phyloP scores from a whole-genome alignment of 2,329 filamentous ascomycete species.

The Rutstroemia sp. region DNA sequence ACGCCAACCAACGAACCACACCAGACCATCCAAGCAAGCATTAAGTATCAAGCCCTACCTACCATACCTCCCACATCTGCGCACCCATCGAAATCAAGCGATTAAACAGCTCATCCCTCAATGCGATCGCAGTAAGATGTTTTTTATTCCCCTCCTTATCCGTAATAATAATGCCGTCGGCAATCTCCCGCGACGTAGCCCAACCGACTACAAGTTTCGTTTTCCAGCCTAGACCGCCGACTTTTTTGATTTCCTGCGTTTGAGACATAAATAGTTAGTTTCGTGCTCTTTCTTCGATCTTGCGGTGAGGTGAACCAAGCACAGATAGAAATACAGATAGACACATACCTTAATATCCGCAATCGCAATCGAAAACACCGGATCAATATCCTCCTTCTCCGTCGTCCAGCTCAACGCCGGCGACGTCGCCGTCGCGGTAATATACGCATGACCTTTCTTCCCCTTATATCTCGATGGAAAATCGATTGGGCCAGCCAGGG shows the following conservation, averaged over 20 bases:
- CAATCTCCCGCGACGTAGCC: conserved; percentile 65
- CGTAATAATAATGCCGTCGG: conserved; percentile 53
- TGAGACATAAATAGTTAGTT: neutral
- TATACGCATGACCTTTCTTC: conserved; percentile 64
- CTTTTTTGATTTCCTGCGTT: conserved; percentile 59
- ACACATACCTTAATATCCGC: conserved; percentile 47
- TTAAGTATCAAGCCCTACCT: neutral
- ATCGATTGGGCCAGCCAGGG: conserved; percentile 60
- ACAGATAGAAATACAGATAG: neutral
- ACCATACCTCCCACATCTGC: conserved; percentile 81
- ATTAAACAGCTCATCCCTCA: conserved; percentile 76
- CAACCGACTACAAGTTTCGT: conserved; percentile 75
- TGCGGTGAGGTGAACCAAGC: no score
- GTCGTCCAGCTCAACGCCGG: conserved; percentile 49
- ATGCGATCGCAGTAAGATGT: conserved; percentile 62
- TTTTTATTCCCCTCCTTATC: conserved; percentile 42
- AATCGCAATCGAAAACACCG: conserved; percentile 63
- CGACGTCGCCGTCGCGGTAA: conserved; percentile 58
- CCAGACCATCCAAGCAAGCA: neutral
- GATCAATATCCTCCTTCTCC: conserved; percentile 44
- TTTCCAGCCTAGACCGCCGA: conserved; percentile 80
- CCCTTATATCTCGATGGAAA: conserved; percentile 68
- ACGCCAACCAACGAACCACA: no score
- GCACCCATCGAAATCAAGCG: conserved; percentile 66
- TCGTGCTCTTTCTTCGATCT: no score